A percentile compares a stretch with the other conserved stretches of the same genome.
Evolutionary conservation across 306 rosid genomes (phyloP).

Genomic region (Ziziphus jujuba): DNA sequence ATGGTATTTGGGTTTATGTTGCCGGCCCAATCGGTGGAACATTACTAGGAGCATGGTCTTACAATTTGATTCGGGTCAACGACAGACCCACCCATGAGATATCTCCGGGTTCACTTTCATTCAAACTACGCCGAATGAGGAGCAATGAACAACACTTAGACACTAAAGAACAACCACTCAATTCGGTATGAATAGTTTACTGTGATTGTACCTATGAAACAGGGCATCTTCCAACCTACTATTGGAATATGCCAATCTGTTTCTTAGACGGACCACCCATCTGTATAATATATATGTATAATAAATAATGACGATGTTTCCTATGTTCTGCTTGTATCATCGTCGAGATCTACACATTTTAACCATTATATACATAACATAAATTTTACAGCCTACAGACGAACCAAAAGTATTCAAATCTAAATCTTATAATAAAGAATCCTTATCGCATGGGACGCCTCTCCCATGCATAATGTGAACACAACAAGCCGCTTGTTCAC

Average conservation of each 20-base stretch:
- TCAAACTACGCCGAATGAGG: constrained; percentile 30
- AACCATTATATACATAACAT: background rate
- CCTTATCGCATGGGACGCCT: background rate
- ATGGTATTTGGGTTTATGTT: constrained; percentile 67
- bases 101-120: constrained; percentile 30
- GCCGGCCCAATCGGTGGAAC: constrained; percentile 75
- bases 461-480: constrained; percentile 10
- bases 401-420: background rate
- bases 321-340: too few relatives aligned
- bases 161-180: constrained; percentile 1
- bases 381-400: background rate
- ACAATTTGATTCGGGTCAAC: constrained; percentile 44
- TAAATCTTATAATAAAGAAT: constrained; percentile 4
- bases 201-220: background rate
- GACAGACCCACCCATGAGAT: constrained; percentile 26
- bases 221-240: background rate
- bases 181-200: constrained; percentile 17
- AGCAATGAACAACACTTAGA: constrained; percentile 2
- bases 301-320: too few relatives aligned
- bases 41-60: constrained; percentile 61
- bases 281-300: too few relatives aligned
- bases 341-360: too few relatives aligned
- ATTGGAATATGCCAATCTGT: background rate
- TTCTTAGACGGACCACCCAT: too few relatives aligned
- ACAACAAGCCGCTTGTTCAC: constrained; percentile 60